phyloP scores from a whole-genome alignment of 495 filamentous ascomycete genomes.

The Penicillium salamii region DNA sequence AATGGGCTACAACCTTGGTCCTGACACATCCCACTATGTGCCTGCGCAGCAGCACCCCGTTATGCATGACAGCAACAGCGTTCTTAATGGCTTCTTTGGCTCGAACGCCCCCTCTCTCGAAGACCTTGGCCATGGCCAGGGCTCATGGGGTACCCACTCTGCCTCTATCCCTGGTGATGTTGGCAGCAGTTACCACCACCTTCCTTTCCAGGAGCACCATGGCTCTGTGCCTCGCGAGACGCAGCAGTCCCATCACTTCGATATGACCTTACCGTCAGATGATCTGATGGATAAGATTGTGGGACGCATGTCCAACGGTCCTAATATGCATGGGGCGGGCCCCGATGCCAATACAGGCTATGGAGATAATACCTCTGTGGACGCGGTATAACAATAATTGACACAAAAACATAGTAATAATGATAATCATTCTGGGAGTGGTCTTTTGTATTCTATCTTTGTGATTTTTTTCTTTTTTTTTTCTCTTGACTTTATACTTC shows the following conservation, averaged over 20 bases:
- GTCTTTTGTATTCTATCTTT: constrained; percentile 22
- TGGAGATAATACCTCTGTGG: constrained; percentile 32
- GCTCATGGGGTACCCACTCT: constrained; percentile 34
- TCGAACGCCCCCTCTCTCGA: constrained; percentile 35
- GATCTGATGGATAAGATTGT: constrained; percentile 44
- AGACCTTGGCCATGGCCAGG: constrained; percentile 35
- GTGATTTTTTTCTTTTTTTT: constrained; percentile 5
- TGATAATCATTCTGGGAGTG: constrained; percentile 28
- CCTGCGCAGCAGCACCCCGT: constrained; percentile 31
- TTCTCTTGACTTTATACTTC: constrained; percentile 1
- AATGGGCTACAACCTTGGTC: constrained; percentile 33
- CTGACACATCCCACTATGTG: constrained; percentile 36
- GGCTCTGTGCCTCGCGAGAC: constrained; percentile 34
- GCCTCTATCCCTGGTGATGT: constrained; percentile 35
- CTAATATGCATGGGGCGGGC: constrained; percentile 39
- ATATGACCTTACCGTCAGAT: constrained; percentile 36
- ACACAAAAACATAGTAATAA: constrained; percentile 20
- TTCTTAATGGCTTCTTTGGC: constrained; percentile 35
- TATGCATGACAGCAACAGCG: constrained; percentile 37
- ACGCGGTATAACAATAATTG: constrained; percentile 27
- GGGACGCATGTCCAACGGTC: constrained; percentile 34
- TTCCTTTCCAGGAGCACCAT: constrained; percentile 37
- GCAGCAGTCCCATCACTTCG: constrained; percentile 35
- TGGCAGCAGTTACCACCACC: constrained; percentile 29
- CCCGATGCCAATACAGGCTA: constrained; percentile 32